Conservation (phyloP, 257 asterid genomes). For the Solanum clarkiae region DNA sequence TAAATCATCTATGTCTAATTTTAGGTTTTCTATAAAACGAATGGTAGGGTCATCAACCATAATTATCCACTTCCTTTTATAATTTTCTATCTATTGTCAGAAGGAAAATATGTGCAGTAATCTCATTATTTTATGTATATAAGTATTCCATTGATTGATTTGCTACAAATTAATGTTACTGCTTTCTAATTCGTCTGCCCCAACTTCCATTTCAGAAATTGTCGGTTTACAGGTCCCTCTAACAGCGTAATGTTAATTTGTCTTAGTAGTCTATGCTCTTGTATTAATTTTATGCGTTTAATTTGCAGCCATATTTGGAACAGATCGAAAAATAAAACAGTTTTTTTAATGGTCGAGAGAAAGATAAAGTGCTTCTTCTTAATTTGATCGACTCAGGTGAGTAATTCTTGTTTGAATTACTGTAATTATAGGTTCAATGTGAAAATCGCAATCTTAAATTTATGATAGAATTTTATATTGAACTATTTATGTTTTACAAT, state of each 20-base stretch:
- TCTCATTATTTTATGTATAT: neutral
- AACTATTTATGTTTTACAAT: too few relatives aligned
- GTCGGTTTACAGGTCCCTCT: neutral
- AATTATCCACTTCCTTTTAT: neutral
- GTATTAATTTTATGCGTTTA: neutral
- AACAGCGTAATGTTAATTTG: too few relatives aligned
- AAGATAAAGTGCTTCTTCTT: too few relatives aligned
- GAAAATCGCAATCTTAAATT: too few relatives aligned
- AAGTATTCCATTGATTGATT: neutral
- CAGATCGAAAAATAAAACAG: neutral
- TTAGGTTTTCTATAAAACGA: neutral
- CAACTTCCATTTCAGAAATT: neutral
- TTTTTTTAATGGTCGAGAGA: too few relatives aligned
- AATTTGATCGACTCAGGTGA: too few relatives aligned
- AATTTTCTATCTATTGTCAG: too few relatives aligned
- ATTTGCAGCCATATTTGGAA: neutral
- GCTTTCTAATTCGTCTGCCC: neutral
- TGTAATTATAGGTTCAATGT: too few relatives aligned
- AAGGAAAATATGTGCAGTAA: neutral
- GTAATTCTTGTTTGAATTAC: too few relatives aligned
- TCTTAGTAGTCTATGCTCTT: neutral
- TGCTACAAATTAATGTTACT: neutral
- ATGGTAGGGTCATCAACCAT: neutral
- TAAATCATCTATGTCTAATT: neutral
- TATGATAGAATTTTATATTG: too few relatives aligned